Base-by-base conservation (phyloP, 768 basidiomycete genomes). In the Tephrocybe sp. region DNA sequence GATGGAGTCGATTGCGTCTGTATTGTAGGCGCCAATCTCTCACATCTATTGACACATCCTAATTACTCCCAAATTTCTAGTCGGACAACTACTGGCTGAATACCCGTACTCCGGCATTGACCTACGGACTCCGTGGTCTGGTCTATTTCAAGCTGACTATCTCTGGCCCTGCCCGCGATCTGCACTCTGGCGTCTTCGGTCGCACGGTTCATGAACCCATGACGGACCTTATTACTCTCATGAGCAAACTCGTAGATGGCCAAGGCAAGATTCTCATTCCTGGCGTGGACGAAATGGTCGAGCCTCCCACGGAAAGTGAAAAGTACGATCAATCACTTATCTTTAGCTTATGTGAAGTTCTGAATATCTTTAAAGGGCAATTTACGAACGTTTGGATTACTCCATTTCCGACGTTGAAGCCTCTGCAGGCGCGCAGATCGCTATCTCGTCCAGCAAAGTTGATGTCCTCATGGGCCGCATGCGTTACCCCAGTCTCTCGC, bases 21-120 rank as follows among this genome's bases (percentile, higher is more conserved):
- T 77, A 98, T 98, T 61, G 88, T 89, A 60, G 61, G 83, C 72
- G 8, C 35, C 38, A 20, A 42, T 38, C 36, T 30, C 32, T n/a
- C n/a, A 26, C 16, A 13, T 39, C 31, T 14, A 23, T 22, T 16
- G 19, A n/a, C 31, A 38, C 11, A 16, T 1, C 14, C 26, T 12
- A 38, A 22, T 9, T 32, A 22, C 34, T 58, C 19, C 50, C 12
- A 30, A 33, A 14, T 4, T n/a, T 59, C 4, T 26, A 90, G 88
- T 87, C 85, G 31, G 95, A 97, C 68, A 96, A 95, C 72, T 96
- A 95, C 70, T 97, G 95, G 95, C 70, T 92, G 45, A 90, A 90
- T 68, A 82, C 82, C 0, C 84, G 87, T 39, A 90, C 86, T 3
- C 89, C 89, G 0, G 84, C 78, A 34, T 65, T 92, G 48, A 96